Conservation (phyloP, 768 basidiomycete species). For the Amanita rimosa region DNA sequence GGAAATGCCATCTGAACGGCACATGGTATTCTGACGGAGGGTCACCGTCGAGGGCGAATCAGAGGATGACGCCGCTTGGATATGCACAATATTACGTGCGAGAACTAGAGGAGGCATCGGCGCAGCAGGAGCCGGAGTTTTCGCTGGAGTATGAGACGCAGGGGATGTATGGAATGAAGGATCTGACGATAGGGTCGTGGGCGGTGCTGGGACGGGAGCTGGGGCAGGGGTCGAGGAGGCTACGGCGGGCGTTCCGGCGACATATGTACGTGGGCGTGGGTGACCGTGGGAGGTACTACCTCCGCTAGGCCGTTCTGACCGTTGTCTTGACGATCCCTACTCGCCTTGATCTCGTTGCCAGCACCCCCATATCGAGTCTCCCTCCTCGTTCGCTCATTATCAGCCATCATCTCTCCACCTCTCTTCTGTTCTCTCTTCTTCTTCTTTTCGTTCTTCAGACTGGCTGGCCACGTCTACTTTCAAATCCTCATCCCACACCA, state of each 20-base stretch:
- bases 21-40: slow-evolving; percentile 50
- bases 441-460: slow-evolving; percentile 13
- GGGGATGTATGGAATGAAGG: slow-evolving; percentile 46
- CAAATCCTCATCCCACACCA: slow-evolving; percentile 27
- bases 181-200: slow-evolving; percentile 75
- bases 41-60: slow-evolving; percentile 64
- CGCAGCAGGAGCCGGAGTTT: slow-evolving; percentile 44
- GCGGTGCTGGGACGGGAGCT: slow-evolving; percentile 53
- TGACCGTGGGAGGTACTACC: slow-evolving; percentile 12
- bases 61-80: slow-evolving; percentile 62
- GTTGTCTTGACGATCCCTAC: slow-evolving; percentile 35
- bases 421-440: slow-evolving; percentile 12
- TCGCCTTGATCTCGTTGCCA: slow-evolving; percentile 11
- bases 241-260: slow-evolving; percentile 53
- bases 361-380: slow-evolving; percentile 9
- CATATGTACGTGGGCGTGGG: slow-evolving; percentile 48
- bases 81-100: slow-evolving; percentile 81
- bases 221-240: slow-evolving; percentile 35
- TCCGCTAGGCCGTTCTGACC: slow-evolving; percentile 1
- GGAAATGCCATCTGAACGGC: slow-evolving; percentile 51
- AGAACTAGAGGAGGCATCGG: slow-evolving; percentile 34
- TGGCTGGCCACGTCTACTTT: slow-evolving; percentile 49
- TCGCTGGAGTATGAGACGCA: slow-evolving; percentile 76
- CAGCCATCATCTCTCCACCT: slow-evolving; percentile 15
- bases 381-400: slow-evolving; percentile 22